These are phyloP conservation scores for Ceratocystis variospora DNA, from an alignment of 2,329 filamentous ascomycete genomes.

Conservation along the genomic window DNA sequence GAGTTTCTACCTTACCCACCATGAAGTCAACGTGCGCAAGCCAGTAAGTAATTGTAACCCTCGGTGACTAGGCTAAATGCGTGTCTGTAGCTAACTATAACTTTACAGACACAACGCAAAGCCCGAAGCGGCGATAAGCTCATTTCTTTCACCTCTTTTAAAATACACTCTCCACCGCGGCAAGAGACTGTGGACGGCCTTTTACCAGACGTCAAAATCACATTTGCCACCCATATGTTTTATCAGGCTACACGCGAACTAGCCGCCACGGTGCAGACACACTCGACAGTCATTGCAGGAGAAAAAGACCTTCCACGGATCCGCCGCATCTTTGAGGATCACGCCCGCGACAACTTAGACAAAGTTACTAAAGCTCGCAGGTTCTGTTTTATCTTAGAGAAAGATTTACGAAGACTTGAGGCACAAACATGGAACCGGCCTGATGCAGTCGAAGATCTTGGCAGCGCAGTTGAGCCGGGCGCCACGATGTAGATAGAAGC, in stretches of 20 bases:
- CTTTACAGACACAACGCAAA: not conserved
- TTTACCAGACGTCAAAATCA: not conserved
- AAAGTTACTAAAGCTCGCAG: slow-evolving; percentile 17
- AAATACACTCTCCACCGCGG: not conserved
- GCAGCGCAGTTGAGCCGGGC: slow-evolving; percentile 23
- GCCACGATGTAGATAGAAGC: not conserved
- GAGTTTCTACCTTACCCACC: slow-evolving; percentile 4
- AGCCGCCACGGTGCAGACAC: slow-evolving; percentile 13
- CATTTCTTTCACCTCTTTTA: slow-evolving; percentile 15
- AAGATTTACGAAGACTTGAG: slow-evolving; percentile 48
- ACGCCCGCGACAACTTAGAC: not conserved
- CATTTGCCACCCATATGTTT: slow-evolving; percentile 15
- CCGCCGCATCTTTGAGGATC: not conserved
- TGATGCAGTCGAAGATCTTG: slow-evolving; percentile 59
- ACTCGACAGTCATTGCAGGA: slow-evolving; percentile 5
- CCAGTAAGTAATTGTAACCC: slow-evolving; percentile 5
- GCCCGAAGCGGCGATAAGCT: slow-evolving; percentile 11
- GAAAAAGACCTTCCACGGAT: not conserved
- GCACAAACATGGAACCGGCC: slow-evolving; percentile 57
- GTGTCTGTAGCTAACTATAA: not conserved
- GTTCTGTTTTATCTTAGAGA: slow-evolving; percentile 33
- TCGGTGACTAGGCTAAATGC: not conserved
- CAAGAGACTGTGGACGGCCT: not conserved
- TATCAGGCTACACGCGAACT: slow-evolving; percentile 12
- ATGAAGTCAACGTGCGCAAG: slow-evolving; percentile 12